These are phyloP conservation scores for Lupinus albus DNA, from an alignment of 306 rosid genomes.

Conservation along the genomic window DNA sequence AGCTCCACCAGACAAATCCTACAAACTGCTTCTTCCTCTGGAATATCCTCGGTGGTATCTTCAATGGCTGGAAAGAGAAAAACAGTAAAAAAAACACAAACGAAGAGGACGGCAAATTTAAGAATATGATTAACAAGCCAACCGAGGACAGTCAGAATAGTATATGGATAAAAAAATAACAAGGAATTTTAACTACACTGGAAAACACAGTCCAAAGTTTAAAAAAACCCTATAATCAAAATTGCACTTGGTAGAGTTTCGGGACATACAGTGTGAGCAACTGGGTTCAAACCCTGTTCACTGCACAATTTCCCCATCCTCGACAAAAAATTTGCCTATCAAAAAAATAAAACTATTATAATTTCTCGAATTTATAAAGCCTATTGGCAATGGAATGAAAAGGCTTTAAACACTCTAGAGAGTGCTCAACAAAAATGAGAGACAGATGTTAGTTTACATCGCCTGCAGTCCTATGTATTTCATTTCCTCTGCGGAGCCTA, in stretches of 20 bases:
- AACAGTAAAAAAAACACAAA: conserved; percentile 13
- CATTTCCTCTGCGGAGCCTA: neutral
- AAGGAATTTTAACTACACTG: conserved; percentile 24
- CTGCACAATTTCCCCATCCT: too few relatives aligned
- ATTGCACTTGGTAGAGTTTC: neutral
- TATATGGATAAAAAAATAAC: neutral
- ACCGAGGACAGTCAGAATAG: neutral
- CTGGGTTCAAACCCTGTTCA: too few relatives aligned
- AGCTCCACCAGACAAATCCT: conserved; percentile 86
- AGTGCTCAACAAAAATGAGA: neutral
- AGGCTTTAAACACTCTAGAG: neutral
- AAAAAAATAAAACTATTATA: neutral
- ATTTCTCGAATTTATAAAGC: conserved; percentile 19
- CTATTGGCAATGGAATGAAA: conserved; percentile 10
- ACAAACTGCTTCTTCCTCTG: conserved; percentile 95
- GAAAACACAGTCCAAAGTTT: neutral
- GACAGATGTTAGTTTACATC: neutral
- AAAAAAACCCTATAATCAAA: neutral
- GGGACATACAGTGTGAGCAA: too few relatives aligned
- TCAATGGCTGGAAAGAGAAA: conserved; percentile 55
- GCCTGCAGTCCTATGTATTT: neutral
- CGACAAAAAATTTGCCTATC: too few relatives aligned
- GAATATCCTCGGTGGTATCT: conserved; percentile 80
- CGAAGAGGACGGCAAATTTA: conserved; percentile 3
- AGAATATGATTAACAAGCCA: conserved; percentile 19